Evolutionary conservation across 495 filamentous ascomycete genomes (phyloP), one percentile per base, ranked within the genome.

Genomic region (Pseudoneurospora amorphoporcata): DNA sequence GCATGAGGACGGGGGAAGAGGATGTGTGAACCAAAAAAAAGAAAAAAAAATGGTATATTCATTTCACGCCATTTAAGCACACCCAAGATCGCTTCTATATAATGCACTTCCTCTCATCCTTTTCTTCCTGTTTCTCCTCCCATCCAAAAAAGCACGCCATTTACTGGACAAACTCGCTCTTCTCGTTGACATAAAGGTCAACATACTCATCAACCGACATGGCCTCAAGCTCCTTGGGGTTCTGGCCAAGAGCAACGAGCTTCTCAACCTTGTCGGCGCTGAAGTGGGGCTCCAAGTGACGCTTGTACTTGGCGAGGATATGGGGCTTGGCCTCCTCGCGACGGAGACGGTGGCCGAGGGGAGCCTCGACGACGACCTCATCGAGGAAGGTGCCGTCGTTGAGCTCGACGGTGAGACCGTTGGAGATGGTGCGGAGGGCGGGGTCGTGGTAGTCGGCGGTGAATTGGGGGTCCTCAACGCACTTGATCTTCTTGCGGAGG

Each of bases 291-390:
- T 88, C 87, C 32, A 98, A 82, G 83, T 98, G 96, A 77, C 93
- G 89, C 89, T 94, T 91, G 83, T 95, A 99, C 87, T 99, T 99
- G 76, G 88, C 89, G 73, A 98, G 81, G 72, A 99, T 96, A 80
- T 97, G 90, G 53, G 95, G 95, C 87, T 98, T 99, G 74, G 96
- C 95, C 87, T 99, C 95, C 79, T 95, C 93, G 77, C 95, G 90
- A 73, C 95, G 88, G 76, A 96, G 86, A 74, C 90, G 92, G 85
- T 99, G 95, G 72, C 95, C 95, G 69, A 99, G 88, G 42, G 95
- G 95, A 42, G 96, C 95, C 85, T 98, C 94, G 40, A 99, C 91
- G n/a, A 92, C 90, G 43, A 95, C 88, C 83, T 99, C 95, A 17
- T 94, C 89, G 23, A 98, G 87, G 29, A 93, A 87, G n/a, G 94